Evolutionary conservation across 352 stramenopile genomes (phyloP).

Genomic region (Peronospora tabacina): DNA sequence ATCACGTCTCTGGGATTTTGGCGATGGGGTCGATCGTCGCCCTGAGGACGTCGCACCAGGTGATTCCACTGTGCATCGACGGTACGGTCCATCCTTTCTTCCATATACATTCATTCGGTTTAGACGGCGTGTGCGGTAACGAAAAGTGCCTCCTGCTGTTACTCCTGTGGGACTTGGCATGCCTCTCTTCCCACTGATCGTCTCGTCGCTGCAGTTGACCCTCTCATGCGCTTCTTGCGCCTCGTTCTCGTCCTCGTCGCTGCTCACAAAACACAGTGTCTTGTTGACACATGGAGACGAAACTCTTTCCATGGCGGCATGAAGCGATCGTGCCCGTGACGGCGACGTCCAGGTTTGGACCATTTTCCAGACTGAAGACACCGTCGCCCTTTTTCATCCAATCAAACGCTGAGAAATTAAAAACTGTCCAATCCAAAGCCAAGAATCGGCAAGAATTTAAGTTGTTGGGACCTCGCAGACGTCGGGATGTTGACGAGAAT

Average conservation of each 20-base stretch:
- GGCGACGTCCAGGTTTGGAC: conserved; percentile 4
- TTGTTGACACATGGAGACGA: conserved; percentile 31
- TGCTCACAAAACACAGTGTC: conserved; percentile 30
- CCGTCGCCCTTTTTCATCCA: conserved; percentile 9
- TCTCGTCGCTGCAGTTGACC: neutral
- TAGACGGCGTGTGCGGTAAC: conserved; percentile 24
- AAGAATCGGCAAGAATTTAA: too few relatives aligned
- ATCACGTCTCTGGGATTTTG: conserved; percentile 9
- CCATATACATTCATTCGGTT: conserved; percentile 22
- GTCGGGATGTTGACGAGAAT: conserved; percentile 51
- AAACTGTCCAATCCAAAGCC: too few relatives aligned
- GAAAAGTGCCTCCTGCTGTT: conserved; percentile 13
- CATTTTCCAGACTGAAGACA: conserved; percentile 5
- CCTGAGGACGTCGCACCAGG: conserved; percentile 10
- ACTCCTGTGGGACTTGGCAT: neutral
- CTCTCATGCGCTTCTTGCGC: conserved; percentile 17
- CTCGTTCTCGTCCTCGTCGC: conserved; percentile 14
- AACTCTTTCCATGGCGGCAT: conserved; percentile 22
- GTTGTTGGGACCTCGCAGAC: too few relatives aligned
- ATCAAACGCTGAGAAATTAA: too few relatives aligned
- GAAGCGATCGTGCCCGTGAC: conserved; percentile 24
- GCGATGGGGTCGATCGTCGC: conserved; percentile 1
- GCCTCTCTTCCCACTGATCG: conserved; percentile 2
- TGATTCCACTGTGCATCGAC: conserved; percentile 7
- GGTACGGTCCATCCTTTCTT: conserved; percentile 20